Evolutionary conservation across 768 basidiomycete species (phyloP), one percentile per base, ranked within the genome.

Genomic region (Trametes villosa): DNA sequence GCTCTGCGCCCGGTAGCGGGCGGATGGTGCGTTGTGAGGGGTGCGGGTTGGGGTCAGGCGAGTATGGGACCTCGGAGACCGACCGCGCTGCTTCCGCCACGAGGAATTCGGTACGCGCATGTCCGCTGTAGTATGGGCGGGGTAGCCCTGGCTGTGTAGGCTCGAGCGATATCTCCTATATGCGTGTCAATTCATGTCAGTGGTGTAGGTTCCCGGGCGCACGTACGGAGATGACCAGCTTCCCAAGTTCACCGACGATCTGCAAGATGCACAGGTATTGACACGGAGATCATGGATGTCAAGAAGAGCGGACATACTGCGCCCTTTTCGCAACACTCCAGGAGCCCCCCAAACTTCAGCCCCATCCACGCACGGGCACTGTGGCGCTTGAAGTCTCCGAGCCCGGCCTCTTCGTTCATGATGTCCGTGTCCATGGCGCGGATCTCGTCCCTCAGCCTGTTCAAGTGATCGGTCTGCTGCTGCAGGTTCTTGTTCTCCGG

Each of bases 311-410:
- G 12, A 72, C 78, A 56, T 49, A 81, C 79, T 15, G 73, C 76
- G 56, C 92, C 89, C 74, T 92, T 96, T 76, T 95, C 91, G 53
- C 88, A 89, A 57, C 85, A 86, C 72, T 97, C 95, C 45, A 87
- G 73, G 44, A 96, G 74, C 7, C 92, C 94, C 24, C 92, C 93
- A 70, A 96, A 95, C 76, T 96, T 96, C 67, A 92, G 75, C 1
- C 84, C 83, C 83, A 96, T 85, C 77, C 87, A 91, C 42, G 82
- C 77, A 63, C 83, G 85, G 2, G 88, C 80, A 15, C 82, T 83
- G 7, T 78, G 74, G 36, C 95, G 84, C 75, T 96, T 98, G 71
- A 88, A 91, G 70, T 96, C 94, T 0, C 90, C 85, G 3, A 96
- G 66, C 13, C 82, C 79, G 0, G 93, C 86, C 67, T 96, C 95